A percentile compares a stretch with the other conserved stretches of the same genome.
These are phyloP conservation scores for Capsicum rhomboideum DNA, from an alignment of 257 asterid genomes.

Conservation along the genomic window DNA sequence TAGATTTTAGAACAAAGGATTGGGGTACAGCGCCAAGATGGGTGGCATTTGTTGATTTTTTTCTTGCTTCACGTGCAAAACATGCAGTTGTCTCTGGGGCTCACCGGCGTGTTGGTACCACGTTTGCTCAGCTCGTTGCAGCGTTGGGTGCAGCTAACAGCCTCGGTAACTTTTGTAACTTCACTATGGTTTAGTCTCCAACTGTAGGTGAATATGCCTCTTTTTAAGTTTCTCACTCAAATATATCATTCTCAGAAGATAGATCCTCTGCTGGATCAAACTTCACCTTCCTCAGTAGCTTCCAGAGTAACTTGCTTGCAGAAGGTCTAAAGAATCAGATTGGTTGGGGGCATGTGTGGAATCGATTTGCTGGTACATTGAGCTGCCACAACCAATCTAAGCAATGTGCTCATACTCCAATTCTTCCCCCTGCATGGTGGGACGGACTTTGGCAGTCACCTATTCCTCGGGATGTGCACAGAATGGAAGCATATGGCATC, in stretches of 20 bases:
- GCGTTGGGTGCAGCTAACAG: constrained; percentile 79
- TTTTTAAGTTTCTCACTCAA: neutral
- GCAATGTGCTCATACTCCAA: constrained; percentile 84
- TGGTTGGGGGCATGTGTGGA: constrained; percentile 99
- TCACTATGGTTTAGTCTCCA: neutral
- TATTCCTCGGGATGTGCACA: constrained; percentile 55
- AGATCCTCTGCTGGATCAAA: constrained; percentile 24
- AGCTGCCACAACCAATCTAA: constrained; percentile 60
- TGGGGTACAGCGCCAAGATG: constrained; percentile 99
- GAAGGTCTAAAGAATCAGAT: constrained; percentile 70
- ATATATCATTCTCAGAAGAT: constrained; percentile 35
- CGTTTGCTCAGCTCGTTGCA: constrained; percentile 82
- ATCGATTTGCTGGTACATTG: constrained; percentile 76
- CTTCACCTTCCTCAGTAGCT: constrained; percentile 74
- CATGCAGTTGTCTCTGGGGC: constrained; percentile 86
- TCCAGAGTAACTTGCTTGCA: constrained; percentile 61
- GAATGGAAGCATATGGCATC: constrained; percentile 79
- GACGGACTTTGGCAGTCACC: constrained; percentile 99
- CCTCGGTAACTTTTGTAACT: constrained; percentile 42
- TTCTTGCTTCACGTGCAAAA: constrained; percentile 82
- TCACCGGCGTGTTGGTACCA: constrained; percentile 90
- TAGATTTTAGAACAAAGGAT: constrained; percentile 56
- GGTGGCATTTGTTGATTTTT: constrained; percentile 98
- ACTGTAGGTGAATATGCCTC: neutral
- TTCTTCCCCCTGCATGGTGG: constrained; percentile 98